Base-by-base conservation (phyloP, 1,284 basidiomycete species). In the Singerocomus inundabilis region DNA sequence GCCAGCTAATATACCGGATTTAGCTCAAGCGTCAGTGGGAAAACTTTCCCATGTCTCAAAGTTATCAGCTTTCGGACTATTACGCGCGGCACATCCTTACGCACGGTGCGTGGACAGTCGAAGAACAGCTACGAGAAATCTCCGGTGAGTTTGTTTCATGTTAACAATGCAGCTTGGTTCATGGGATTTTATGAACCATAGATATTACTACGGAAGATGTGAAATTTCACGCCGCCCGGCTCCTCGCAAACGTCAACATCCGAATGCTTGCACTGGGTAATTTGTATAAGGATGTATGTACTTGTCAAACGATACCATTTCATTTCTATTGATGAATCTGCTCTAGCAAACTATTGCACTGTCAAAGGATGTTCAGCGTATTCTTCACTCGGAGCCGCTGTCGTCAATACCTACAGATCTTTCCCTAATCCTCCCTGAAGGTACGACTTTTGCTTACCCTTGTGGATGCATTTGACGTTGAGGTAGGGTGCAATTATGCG, bases 1-100 rank as follows among this genome's bases (percentile, higher is more conserved):
- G 11, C 13, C 43, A 51, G 43, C 39, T 56, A 8, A 64, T 18
- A 4, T 35, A 6, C 35, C n/a, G 35, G 28, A 12, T 26, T 31
- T 57, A 91, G 85, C 72, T 83, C 33, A 81, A 82, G 65, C 79
- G 83, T 54, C 80, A 85, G 52, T 92, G 87, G 80, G 78, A 85
- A 58, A 99, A 98, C 71, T 93, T 94, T 70, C 85, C 84, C 68
- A 78, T 98, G 54, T 83, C 83, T 25, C 89, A 94, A 66, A 89
- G 93, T 1, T 94, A 91, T 69, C 75, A 80, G 18, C 76, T 98
- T 26, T 88, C 91, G 4, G 84, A 88, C 58, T 92, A 91, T 69
- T 94, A 86, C 67, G 75, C 77, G 21, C 79, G 81, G 16, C 88
- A 94, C 68, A 69, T 90, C 16, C 72, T 91, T 37, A 75, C 85